Base-by-base conservation (phyloP, 805 yeast genomes). In the Wickerhamomyces chambardii region DNA sequence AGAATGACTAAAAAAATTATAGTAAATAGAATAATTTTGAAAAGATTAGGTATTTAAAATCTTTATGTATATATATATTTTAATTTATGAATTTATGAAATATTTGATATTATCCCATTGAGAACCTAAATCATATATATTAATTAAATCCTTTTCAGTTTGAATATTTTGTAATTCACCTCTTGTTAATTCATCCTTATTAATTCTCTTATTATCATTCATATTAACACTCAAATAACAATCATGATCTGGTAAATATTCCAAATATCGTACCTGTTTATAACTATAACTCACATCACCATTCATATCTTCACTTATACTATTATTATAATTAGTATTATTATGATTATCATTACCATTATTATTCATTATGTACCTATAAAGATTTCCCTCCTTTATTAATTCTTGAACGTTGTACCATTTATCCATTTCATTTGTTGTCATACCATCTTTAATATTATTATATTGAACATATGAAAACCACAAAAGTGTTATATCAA, bases 371-470 rank as follows among this genome's bases (percentile, higher is more conserved):
- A 16, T 14, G 15, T 45, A 42, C 28, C 36, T 38, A 4, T 49
- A 55, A 3, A 76, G 50, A 21, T 45, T 50, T 1, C 67, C 66
- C 11, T 63, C 61, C 9, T 61, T 46, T 34, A 73, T 54, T 38
- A 75, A 60, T 33, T 70, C 68, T 36, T 76, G 76, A 12, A 84
- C 64, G 4, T 66, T 74, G 15, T 61, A 70, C 94, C 94, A 84
- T 49, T 84, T 84, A 34, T 65, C 75, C 15, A 71, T 59, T 54
- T 84, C 95, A 47, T 79, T 81, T 4, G 89, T 79, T 11, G 92
- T 82, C 52, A 77, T 77, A 0, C 95, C 95, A 29, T 70, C 63
- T 42, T 65, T 68, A 2, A 82, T 58, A 42, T 73, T 65, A 24
- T 64, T 49, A 18, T 75, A 28, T 43, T 78, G 84, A 38, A 64